Conservation (phyloP, 108 stramenopile genomes). For the Ochromonas danica region DNA sequence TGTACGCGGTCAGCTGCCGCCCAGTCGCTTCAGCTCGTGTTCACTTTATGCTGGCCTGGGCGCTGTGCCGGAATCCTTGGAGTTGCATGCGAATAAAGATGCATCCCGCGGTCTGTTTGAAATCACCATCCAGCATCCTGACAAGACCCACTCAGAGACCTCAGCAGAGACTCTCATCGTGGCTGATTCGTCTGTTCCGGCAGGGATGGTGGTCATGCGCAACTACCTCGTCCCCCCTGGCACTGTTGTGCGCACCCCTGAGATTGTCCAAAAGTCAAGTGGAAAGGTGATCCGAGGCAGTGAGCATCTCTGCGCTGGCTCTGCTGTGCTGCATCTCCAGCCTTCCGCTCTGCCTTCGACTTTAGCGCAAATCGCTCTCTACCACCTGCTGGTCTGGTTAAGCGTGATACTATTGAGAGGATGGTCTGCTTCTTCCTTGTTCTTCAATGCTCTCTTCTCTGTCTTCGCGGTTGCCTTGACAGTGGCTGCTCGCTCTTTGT, state of each 20-base stretch:
- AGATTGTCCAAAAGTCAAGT: background rate
- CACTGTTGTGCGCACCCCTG: background rate
- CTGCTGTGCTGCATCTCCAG: background rate
- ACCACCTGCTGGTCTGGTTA: too few species aligned
- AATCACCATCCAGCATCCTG: too few species aligned
- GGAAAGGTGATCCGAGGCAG: background rate
- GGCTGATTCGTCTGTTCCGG: too few species aligned
- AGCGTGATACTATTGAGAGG: too few species aligned
- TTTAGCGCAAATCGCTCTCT: background rate
- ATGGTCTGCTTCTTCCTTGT: too few species aligned
- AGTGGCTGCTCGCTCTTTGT: background rate
- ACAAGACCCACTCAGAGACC: too few species aligned
- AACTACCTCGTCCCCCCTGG: slow-evolving; percentile 7
- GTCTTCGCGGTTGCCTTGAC: background rate
- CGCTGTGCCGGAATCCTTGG: background rate
- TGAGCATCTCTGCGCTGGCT: background rate
- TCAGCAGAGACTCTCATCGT: too few species aligned
- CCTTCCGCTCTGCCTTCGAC: background rate
- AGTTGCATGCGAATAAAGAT: too few species aligned
- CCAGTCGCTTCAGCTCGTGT: background rate
- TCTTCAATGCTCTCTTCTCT: too few species aligned
- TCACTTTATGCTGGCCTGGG: background rate
- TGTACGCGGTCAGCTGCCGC: background rate
- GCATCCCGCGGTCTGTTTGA: too few species aligned
- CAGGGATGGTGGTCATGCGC: too few species aligned